Conservation (phyloP, 768 basidiomycete genomes). For the Hygrophoropsis aurantiaca region DNA sequence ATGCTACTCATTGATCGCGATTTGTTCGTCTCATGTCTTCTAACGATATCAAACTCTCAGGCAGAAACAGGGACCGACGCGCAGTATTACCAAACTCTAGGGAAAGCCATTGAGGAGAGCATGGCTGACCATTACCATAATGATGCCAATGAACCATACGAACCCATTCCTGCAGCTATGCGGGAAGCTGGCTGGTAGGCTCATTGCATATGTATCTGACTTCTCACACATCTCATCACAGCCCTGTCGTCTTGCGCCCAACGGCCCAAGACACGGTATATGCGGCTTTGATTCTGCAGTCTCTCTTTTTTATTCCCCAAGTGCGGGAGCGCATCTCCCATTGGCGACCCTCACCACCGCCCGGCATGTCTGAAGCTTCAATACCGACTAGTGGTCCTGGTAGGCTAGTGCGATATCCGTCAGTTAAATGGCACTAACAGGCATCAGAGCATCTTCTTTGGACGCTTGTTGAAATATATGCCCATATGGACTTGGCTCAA, state of each 20-base stretch:
- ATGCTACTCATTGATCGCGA: too few relatives aligned
- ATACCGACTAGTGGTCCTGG: conserved; percentile 35
- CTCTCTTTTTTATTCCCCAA: conserved; percentile 70
- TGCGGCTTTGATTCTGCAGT: conserved; percentile 54
- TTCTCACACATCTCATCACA: conserved; percentile 23
- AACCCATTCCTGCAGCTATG: conserved; percentile 49
- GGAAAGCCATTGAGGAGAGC: conserved; percentile 72
- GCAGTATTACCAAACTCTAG: conserved; percentile 62
- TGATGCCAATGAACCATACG: conserved; percentile 49
- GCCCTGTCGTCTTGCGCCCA: conserved; percentile 73
- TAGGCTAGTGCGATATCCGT: conserved; percentile 29
- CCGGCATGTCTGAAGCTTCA: conserved; percentile 14
- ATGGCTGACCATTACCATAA: conserved; percentile 43
- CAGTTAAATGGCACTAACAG: neutral
- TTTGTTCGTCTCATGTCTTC: neutral
- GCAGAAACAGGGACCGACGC: conserved; percentile 35
- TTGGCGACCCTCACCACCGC: conserved; percentile 32
- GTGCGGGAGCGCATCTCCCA: conserved; percentile 45
- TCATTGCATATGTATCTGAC: neutral
- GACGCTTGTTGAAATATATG: conserved; percentile 64
- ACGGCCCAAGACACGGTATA: conserved; percentile 50
- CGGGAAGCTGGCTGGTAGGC: conserved; percentile 58
- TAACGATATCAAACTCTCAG: conserved; percentile 22
- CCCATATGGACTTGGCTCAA: conserved; percentile 66
- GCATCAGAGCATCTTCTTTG: conserved; percentile 49